Percentiles rank a stretch among this genome's conserved stretches.
These are phyloP conservation scores for Curvularia spicifera DNA, from an alignment of 2,329 filamentous ascomycete species.

Conservation along the genomic window DNA sequence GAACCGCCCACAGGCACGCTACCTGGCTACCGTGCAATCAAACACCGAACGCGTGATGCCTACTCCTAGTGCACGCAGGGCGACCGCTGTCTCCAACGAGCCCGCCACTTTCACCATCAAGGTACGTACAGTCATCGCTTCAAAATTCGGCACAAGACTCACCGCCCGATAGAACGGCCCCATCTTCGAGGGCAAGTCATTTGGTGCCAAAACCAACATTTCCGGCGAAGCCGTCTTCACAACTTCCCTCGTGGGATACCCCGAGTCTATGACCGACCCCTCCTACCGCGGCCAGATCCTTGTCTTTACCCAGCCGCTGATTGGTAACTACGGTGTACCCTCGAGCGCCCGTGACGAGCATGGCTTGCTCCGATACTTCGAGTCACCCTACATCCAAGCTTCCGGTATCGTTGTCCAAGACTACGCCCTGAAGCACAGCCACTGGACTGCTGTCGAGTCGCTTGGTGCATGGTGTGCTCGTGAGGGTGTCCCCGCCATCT, in stretches of 20 bases:
- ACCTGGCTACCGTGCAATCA: conserved; percentile 70
- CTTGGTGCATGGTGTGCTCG: conserved; percentile 92
- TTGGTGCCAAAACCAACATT: conserved; percentile 94
- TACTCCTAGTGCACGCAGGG: conserved; percentile 57
- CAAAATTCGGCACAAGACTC: conserved; percentile 36
- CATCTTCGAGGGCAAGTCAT: conserved; percentile 94
- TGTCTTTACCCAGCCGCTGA: conserved; percentile 96
- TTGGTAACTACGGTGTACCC: conserved; percentile 98
- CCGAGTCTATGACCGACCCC: conserved; percentile 79
- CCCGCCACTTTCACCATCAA: conserved; percentile 94
- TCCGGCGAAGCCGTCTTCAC: conserved; percentile 99
- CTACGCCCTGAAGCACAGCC: conserved; percentile 90
- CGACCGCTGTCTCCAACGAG: conserved; percentile 73
- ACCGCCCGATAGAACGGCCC: conserved; percentile 74
- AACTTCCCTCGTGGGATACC: conserved; percentile 95
- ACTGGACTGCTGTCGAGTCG: conserved; percentile 98
- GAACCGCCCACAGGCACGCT: conserved; percentile 55
- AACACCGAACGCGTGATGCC: conserved; percentile 75
- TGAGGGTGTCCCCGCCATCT: conserved; percentile 94
- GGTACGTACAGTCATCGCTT: conserved; percentile 58
- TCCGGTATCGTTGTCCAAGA: conserved; percentile 95
- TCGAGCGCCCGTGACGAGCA: conserved; percentile 82
- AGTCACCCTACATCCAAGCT: conserved; percentile 96
- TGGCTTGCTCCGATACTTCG: conserved; percentile 95
- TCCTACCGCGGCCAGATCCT: conserved; percentile 87